These are phyloP conservation scores for Salix udensis DNA, from an alignment of 345 rosid genomes.

Conservation along the genomic window DNA sequence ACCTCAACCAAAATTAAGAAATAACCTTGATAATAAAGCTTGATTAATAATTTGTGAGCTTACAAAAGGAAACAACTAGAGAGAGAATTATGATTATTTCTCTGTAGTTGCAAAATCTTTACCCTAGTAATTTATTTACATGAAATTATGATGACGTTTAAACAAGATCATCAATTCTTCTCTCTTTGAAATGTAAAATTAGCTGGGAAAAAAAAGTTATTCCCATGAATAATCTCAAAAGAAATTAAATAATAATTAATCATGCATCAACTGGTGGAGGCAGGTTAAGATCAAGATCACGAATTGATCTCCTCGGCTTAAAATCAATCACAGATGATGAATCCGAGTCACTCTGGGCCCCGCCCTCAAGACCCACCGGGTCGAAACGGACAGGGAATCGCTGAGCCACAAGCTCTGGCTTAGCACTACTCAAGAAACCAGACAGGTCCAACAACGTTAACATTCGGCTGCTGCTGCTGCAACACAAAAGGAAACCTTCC, in stretches of 20 bases:
- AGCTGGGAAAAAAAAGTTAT: neutral
- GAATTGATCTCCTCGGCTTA: slow-evolving; percentile 23
- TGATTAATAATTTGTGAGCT: neutral
- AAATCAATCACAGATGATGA: slow-evolving; percentile 39
- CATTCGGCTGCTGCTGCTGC: slow-evolving; percentile 29
- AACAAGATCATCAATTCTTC: neutral
- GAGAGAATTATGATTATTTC: neutral
- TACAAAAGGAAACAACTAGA: slow-evolving; percentile 13
- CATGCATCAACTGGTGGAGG: slow-evolving; percentile 64
- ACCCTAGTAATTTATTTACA: neutral
- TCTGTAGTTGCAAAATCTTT: slow-evolving; percentile 8
- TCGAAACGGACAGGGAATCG: slow-evolving; percentile 46
- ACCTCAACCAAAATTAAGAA: no score
- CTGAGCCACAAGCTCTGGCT: slow-evolving; percentile 37
- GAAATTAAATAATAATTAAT: neutral
- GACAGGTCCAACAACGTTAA: slow-evolving; percentile 23
- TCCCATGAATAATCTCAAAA: neutral
- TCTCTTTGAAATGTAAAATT: slow-evolving; percentile 3
- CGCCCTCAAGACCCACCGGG: slow-evolving; percentile 30
- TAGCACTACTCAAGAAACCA: slow-evolving; percentile 33
- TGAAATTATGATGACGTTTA: neutral
- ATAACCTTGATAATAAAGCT: no score
- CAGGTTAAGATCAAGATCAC: slow-evolving; percentile 62
- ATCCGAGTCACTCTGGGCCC: slow-evolving; percentile 41
- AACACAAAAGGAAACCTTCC: slow-evolving; percentile 51